Evolutionary conservation across 2,329 filamentous ascomycete genomes (phyloP).

Genomic region (Colletotrichum sp.): DNA sequence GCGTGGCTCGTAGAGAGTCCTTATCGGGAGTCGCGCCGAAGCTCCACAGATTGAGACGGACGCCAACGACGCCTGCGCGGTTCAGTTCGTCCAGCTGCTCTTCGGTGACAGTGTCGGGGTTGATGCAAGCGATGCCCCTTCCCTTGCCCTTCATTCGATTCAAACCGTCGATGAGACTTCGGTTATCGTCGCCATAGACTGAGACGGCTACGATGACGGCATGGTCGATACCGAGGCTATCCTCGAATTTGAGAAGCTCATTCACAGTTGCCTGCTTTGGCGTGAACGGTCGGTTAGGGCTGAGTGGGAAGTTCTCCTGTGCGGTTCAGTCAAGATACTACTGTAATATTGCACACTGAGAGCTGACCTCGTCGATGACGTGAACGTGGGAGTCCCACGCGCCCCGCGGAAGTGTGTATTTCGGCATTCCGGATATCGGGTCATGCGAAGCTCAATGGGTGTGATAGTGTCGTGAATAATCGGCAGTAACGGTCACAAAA

Average conservation of each 20-base stretch:
- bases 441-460: background rate
- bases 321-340: background rate
- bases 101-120: background rate
- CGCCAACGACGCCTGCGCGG: background rate
- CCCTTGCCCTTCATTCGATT: background rate
- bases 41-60: background rate
- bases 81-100: background rate
- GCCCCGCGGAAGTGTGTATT: background rate
- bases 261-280: background rate
- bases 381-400: background rate
- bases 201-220: background rate
- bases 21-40: background rate
- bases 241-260: background rate
- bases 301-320: background rate
- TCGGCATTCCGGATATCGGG: background rate
- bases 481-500: background rate
- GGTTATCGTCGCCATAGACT: background rate
- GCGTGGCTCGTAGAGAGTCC: background rate
- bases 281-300: background rate
- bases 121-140: background rate
- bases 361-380: background rate
- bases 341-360: background rate
- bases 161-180: background rate
- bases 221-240: background rate
- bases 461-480: accelerated